Percentiles rank a stretch among this genome's conserved stretches.
Conservation (phyloP, 108 stramenopile genomes). For the Nannochloropsis granulata region DNA sequence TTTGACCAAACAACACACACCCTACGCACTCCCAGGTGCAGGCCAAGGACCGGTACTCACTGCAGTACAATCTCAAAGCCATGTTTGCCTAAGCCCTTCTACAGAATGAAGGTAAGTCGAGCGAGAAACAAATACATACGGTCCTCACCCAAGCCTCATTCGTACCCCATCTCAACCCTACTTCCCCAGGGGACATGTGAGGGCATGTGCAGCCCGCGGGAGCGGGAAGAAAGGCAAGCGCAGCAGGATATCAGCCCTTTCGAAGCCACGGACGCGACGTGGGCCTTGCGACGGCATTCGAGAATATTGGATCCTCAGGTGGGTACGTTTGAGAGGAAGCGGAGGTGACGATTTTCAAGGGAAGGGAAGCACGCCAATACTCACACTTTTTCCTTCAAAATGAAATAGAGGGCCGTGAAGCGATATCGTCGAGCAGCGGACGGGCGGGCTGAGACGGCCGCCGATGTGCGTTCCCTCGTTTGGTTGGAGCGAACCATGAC, state of each 20-base stretch:
- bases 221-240: background rate
- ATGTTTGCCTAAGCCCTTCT: too few species aligned
- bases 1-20: too few species aligned
- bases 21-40: too few species aligned
- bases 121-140: too few species aligned
- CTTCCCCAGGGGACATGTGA: background rate
- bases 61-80: too few species aligned
- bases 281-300: background rate
- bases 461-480: background rate
- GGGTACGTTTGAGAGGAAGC: too few species aligned
- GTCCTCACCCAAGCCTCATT: too few species aligned
- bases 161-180: too few species aligned
- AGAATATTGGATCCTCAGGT: background rate
- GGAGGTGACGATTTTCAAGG: background rate
- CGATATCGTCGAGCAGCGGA: background rate
- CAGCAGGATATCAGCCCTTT: background rate
- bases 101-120: too few species aligned
- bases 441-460: background rate
- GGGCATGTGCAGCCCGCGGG: background rate
- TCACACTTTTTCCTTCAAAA: background rate
- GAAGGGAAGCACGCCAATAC: background rate
- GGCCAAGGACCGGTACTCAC: too few species aligned
- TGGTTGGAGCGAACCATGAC: background rate
- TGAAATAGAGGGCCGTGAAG: background rate
- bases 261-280: background rate